A percentile compares a stretch with the other conserved stretches of the same genome.
Evolutionary conservation across 2,329 filamentous ascomycete species (phyloP).

Genomic region (Helminthosporium solani): DNA sequence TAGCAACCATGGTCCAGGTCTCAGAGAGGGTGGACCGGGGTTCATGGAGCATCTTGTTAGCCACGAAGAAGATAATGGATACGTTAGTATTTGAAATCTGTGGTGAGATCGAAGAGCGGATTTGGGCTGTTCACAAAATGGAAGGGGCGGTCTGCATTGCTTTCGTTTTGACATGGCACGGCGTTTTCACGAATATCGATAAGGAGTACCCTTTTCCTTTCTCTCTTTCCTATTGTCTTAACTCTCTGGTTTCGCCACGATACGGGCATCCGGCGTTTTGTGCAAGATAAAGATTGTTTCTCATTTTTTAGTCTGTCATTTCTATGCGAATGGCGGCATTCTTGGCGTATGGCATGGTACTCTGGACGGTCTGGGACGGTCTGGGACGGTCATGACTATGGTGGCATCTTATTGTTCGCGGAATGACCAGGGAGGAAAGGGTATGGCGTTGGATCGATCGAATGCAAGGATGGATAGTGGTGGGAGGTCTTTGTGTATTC

Average conservation of each 20-base stretch:
- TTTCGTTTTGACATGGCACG: not conserved
- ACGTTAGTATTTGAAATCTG: slow-evolving; percentile 37
- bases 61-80: slow-evolving; percentile 37
- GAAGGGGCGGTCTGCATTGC: slow-evolving; percentile 1
- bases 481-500: not conserved
- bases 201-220: slow-evolving; percentile 1
- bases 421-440: too few species aligned
- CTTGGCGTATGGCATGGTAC: not conserved
- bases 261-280: slow-evolving; percentile 11
- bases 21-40: slow-evolving; percentile 31
- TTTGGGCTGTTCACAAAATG: not conserved
- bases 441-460: too few species aligned
- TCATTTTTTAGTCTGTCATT: not conserved
- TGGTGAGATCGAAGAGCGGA: not conserved
- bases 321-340: not conserved
- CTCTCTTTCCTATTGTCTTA: not conserved
- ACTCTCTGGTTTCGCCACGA: not conserved
- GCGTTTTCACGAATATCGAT: slow-evolving; percentile 2
- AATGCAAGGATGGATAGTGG: not conserved
- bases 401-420: too few species aligned
- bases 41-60: slow-evolving; percentile 35
- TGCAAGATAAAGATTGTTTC: slow-evolving; percentile 8
- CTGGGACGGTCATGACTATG: too few species aligned
- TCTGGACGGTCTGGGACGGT: not conserved
- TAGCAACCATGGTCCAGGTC: slow-evolving; percentile 34